These are phyloP conservation scores for Penicillium ochrochloron DNA, from an alignment of 495 filamentous ascomycete species.

Conservation along the genomic window DNA sequence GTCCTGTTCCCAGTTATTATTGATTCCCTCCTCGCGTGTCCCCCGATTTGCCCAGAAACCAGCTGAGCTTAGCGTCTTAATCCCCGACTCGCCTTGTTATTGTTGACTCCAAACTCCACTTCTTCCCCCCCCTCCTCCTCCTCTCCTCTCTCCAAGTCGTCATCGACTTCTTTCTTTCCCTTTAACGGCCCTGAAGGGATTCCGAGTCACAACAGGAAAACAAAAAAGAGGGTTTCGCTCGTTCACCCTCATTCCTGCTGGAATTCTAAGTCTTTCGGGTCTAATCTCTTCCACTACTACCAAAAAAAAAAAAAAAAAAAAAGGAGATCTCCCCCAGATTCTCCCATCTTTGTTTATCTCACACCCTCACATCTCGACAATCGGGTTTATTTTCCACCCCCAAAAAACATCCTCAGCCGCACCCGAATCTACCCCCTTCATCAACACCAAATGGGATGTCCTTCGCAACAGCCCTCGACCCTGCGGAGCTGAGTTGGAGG, in stretches of 20 bases:
- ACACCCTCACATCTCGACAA: constrained; percentile 26
- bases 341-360: constrained; percentile 31
- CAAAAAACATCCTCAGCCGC: constrained; percentile 5
- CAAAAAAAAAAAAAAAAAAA: not conserved
- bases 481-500: constrained; percentile 46
- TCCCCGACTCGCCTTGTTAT: constrained; percentile 31
- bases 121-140: constrained; percentile 13
- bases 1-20: constrained; percentile 9
- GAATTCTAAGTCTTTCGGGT: not conserved
- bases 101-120: constrained; percentile 28
- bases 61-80: constrained; percentile 29
- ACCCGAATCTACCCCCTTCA: constrained; percentile 7
- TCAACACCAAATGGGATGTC: constrained; percentile 48
- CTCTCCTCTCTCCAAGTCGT: constrained; percentile 10
- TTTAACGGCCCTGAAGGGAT: constrained; percentile 28
- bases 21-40: constrained; percentile 33
- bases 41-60: constrained; percentile 20
- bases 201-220: not conserved
- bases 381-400: not conserved
- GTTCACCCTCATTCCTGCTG: constrained; percentile 12
- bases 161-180: constrained; percentile 33
- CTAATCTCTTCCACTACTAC: not conserved
- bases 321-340: constrained; percentile 5
- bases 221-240: constrained; percentile 7
- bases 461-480: constrained; percentile 38